phyloP scores from a whole-genome alignment of 768 basidiomycete species.

The Collybiopsis luxurians region DNA sequence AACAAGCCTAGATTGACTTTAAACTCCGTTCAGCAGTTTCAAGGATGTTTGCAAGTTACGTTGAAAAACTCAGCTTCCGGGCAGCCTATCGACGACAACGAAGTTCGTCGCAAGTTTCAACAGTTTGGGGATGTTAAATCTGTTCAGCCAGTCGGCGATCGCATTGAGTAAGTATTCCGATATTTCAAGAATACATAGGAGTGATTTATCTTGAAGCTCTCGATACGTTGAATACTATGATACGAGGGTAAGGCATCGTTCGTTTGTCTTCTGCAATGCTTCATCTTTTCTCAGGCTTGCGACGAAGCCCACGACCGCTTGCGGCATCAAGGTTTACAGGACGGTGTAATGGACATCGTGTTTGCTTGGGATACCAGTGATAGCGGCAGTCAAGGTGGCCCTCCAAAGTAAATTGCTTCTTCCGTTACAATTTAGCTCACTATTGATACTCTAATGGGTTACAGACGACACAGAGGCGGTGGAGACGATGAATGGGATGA shows the following conservation, averaged over 20 bases:
- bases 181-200: neutral
- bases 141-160: conserved; percentile 63
- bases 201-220: conserved; percentile 47
- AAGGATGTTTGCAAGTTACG: conserved; percentile 83
- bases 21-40: conserved; percentile 50
- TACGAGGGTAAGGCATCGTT: conserved; percentile 54
- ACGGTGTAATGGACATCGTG: conserved; percentile 85
- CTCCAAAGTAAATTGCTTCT: conserved; percentile 31
- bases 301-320: conserved; percentile 79
- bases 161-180: conserved; percentile 47
- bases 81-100: conserved; percentile 76
- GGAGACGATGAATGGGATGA: conserved; percentile 47
- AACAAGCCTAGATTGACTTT: neutral
- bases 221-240: conserved; percentile 95
- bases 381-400: conserved; percentile 43
- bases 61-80: conserved; percentile 68
- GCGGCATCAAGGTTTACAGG: conserved; percentile 74
- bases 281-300: conserved; percentile 48
- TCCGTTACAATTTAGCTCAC: neutral
- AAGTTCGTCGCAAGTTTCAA: conserved; percentile 83
- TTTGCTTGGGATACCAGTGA: conserved; percentile 82
- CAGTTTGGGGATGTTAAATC: conserved; percentile 90
- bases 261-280: conserved; percentile 9
- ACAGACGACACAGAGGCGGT: conserved; percentile 24
- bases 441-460: too few relatives aligned